Evolutionary conservation across 306 rosid species (phyloP).

Genomic region (Castanea sativa): DNA sequence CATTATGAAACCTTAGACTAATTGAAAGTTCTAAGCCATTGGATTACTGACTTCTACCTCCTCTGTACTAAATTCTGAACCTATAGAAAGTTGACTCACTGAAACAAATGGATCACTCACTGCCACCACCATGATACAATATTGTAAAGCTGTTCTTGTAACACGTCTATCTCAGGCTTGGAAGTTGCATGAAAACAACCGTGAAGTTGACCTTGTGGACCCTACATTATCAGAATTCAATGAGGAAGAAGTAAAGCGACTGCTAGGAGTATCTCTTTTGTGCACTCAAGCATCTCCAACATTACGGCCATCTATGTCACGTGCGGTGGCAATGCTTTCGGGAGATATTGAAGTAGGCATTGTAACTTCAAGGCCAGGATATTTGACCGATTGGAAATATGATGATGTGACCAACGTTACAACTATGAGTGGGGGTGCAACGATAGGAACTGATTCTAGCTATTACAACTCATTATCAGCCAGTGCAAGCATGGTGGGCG

Average conservation of each 20-base stretch:
- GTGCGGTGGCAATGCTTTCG: conserved; percentile 66
- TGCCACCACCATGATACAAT: too few relatives aligned
- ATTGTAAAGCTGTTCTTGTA: too few relatives aligned
- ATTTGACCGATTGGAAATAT: conserved; percentile 64
- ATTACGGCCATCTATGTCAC: conserved; percentile 65
- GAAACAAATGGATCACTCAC: too few relatives aligned
- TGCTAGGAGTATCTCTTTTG: conserved; percentile 50
- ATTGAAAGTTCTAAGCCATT: too few relatives aligned
- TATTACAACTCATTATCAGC: conserved; percentile 31
- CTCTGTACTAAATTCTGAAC: too few relatives aligned
- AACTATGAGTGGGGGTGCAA: conserved; percentile 4
- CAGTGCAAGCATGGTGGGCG: conserved; percentile 33
- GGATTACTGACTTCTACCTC: too few relatives aligned
- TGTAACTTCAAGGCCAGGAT: conserved; percentile 56
- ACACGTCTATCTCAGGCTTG: conserved; percentile 43
- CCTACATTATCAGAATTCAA: conserved; percentile 34
- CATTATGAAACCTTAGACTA: too few relatives aligned
- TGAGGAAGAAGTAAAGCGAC: conserved; percentile 44
- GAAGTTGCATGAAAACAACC: conserved; percentile 53
- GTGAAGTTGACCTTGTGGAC: conserved; percentile 44
- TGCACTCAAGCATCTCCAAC: conserved; percentile 70
- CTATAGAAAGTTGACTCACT: too few relatives aligned
- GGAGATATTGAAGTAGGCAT: conserved; percentile 57
- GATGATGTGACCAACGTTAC: conserved; percentile 35
- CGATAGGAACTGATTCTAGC: conserved; percentile 28